Evolutionary conservation across 768 basidiomycete species (phyloP).

Genomic region (Leucocoprinus leucothites): DNA sequence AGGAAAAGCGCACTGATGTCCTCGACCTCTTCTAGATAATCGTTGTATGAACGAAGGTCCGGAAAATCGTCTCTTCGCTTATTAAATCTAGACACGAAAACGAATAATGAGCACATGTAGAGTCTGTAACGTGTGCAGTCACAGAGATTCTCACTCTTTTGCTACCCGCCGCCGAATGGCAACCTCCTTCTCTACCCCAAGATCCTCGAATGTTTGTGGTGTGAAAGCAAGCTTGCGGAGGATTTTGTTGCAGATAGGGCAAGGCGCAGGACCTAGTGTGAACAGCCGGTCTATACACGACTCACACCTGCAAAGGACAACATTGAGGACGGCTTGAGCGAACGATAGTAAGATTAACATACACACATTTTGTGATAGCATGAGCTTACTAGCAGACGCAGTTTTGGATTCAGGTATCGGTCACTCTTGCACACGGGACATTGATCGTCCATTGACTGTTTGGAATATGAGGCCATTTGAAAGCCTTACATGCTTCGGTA

Average conservation of each 20-base stretch:
- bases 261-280: conserved; percentile 93
- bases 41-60: conserved; percentile 79
- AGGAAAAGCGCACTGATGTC: conserved; percentile 53
- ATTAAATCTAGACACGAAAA: conserved; percentile 70
- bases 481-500: background rate
- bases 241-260: conserved; percentile 87
- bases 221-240: conserved; percentile 93
- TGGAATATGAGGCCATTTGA: background rate
- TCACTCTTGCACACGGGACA: conserved; percentile 98
- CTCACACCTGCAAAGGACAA: conserved; percentile 72
- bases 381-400: conserved; percentile 89
- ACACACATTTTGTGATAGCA: conserved; percentile 98
- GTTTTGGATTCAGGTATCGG: conserved; percentile 90
- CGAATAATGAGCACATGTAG: conserved; percentile 10
- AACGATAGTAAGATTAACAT: background rate
- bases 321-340: conserved; percentile 1
- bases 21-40: conserved; percentile 95
- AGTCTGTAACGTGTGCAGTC: background rate
- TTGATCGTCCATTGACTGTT: conserved; percentile 84
- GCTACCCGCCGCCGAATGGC: conserved; percentile 82
- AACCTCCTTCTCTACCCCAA: conserved; percentile 92
- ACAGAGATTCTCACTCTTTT: conserved; percentile 63
- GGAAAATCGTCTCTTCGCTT: conserved; percentile 89
- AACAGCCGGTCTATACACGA: conserved; percentile 97
- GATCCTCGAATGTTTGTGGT: conserved; percentile 92